Conservation (phyloP, 306 rosid species). For the Vicia villosa region DNA sequence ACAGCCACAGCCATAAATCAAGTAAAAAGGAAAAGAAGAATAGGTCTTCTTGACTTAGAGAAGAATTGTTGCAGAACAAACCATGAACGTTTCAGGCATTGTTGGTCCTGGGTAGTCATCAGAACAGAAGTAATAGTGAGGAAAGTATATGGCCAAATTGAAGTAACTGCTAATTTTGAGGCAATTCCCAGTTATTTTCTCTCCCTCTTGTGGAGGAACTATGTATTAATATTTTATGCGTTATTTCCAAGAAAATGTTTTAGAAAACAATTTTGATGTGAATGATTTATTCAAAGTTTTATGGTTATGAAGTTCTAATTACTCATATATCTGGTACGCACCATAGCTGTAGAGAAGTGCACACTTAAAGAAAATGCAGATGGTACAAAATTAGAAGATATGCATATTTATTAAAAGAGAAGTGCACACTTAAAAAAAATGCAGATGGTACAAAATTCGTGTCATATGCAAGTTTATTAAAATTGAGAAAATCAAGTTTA, state of each 20-base stretch:
- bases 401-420: not conserved
- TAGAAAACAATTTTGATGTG: not conserved
- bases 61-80: slow-evolving; percentile 1
- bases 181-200: not conserved
- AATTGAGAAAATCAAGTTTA: too few species aligned
- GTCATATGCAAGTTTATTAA: too few species aligned
- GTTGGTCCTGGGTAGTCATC: slow-evolving; percentile 1
- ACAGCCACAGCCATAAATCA: slow-evolving; percentile 46
- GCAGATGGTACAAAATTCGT: too few species aligned
- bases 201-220: not conserved
- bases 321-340: not conserved
- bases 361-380: too few species aligned
- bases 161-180: not conserved
- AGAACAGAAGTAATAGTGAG: not conserved
- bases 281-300: not conserved
- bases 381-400: too few species aligned
- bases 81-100: not conserved
- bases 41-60: slow-evolving; percentile 42
- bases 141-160: slow-evolving; percentile 14
- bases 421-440: too few species aligned
- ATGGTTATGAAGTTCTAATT: not conserved
- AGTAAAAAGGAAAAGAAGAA: slow-evolving; percentile 46
- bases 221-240: not conserved
- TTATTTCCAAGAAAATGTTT: not conserved
- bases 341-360: not conserved